Evolutionary conservation across 768 basidiomycete genomes (phyloP), one percentile per base, ranked within the genome.

Genomic region (Dendrothele bispora): DNA sequence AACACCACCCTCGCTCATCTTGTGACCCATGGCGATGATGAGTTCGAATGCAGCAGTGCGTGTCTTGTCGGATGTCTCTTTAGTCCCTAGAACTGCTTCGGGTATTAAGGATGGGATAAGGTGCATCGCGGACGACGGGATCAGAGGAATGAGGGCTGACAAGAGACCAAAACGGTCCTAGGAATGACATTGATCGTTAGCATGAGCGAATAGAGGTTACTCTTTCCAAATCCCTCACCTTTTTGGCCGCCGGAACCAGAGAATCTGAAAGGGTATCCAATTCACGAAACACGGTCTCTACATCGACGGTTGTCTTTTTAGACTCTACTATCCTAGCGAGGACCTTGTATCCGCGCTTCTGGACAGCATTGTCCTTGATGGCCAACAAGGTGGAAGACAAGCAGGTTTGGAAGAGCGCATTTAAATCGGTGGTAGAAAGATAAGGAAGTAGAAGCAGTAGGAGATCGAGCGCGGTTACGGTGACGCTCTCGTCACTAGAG

Each of bases 291-390:
- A 87, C 77, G 8, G 63, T 63, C 49, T 87, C 83, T 11, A 74
- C 77, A 51, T 82, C 78, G 36, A 74, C 57, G 26, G 62, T 61
- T 25, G 85, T 71, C 59, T 86, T 85, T 0, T 73, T 76, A 43
- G 72, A 72, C 59, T 87, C 86, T n/a, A 85, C 66, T 34, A 93
- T 64, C 55, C 86, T 86, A 26, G 86, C 75, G 14, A 98, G 74
- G 15, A 88, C 83, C 61, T 95, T 88, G 70, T 98, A 98, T 7
- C 86, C 90, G 55, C 95, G 90, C 69, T 99, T 99, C 70, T 98
- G 95, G 5, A 95, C 84, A 3, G 84, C 91, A 42, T 89, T 89
- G 58, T 98, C 93, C 56, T 73, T 80, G 56, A 82, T 83, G 44
- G 79, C 78, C 5, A 98, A 72, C 20, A 97, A 79, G 25, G 82